Evolutionary conservation across 495 filamentous ascomycete genomes (phyloP).

Genomic region (Xylaria intraflava): DNA sequence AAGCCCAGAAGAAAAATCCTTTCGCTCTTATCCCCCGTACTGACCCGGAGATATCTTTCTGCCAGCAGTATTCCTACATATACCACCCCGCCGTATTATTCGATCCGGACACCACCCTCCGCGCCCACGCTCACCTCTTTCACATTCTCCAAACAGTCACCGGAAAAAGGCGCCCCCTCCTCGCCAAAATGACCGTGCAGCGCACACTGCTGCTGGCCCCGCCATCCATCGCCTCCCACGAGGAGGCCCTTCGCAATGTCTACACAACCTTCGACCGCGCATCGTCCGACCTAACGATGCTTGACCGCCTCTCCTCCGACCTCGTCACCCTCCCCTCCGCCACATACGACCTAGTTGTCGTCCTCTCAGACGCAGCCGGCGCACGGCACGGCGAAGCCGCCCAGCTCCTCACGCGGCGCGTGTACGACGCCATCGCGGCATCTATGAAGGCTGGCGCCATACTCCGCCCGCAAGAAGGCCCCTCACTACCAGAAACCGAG

Average conservation of each 20-base stretch:
- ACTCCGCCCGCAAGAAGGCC: slow-evolving; percentile 61
- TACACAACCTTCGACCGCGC: slow-evolving; percentile 57
- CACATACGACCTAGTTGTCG: slow-evolving; percentile 77
- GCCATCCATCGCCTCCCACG: slow-evolving; percentile 45
- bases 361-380: slow-evolving; percentile 61
- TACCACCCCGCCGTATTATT: too few relatives aligned
- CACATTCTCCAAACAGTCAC: neutral
- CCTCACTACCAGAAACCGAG: slow-evolving; percentile 49
- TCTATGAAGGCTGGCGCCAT: slow-evolving; percentile 66
- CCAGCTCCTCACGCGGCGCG: slow-evolving; percentile 55
- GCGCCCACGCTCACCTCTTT: neutral
- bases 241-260: slow-evolving; percentile 39
- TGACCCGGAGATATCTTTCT: too few relatives aligned
- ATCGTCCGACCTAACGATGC: slow-evolving; percentile 90
- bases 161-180: neutral
- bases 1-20: too few relatives aligned
- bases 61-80: too few relatives aligned
- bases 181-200: slow-evolving; percentile 14
- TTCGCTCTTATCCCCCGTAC: too few relatives aligned
- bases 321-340: slow-evolving; percentile 67
- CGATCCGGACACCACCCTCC: too few relatives aligned
- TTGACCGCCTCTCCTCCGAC: slow-evolving; percentile 83
- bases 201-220: slow-evolving; percentile 52
- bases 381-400: slow-evolving; percentile 45
- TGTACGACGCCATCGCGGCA: slow-evolving; percentile 60